Conservation (phyloP, 2,329 filamentous ascomycete genomes). For the Fusarium redolens region DNA sequence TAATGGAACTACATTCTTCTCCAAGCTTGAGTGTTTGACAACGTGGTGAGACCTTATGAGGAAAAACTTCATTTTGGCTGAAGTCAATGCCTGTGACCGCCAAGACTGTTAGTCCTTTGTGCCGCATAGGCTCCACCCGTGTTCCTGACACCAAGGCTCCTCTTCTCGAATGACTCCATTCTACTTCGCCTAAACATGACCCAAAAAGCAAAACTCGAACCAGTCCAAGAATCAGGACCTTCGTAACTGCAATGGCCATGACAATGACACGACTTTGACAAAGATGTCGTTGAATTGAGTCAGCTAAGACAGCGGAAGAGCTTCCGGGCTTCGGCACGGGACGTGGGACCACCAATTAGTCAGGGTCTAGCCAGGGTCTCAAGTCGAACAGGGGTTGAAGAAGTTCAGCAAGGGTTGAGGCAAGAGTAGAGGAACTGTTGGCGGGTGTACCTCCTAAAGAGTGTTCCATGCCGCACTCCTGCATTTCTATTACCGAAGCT, state of each 20-base stretch:
- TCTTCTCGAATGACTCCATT: not conserved
- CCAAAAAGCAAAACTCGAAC: not conserved
- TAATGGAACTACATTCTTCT: not conserved
- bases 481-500: conserved; percentile 22
- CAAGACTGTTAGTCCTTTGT: not conserved
- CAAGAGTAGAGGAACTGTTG: not conserved
- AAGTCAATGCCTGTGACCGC: not conserved
- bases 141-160: not conserved
- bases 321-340: conserved; percentile 1
- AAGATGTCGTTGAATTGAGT: not conserved
- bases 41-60: not conserved
- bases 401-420: not conserved
- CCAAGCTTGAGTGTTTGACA: not conserved
- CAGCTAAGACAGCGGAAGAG: not conserved
- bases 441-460: not conserved
- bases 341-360: not conserved
- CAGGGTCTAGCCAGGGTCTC: not conserved
- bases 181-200: not conserved
- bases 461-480: conserved; percentile 8
- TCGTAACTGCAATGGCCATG: not conserved
- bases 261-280: not conserved
- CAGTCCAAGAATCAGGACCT: fast-evolving
- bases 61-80: not conserved
- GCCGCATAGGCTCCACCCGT: not conserved
- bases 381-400: not conserved